Percentiles rank a stretch among this genome's conserved stretches.
Evolutionary conservation across 306 rosid species (phyloP).

Genomic region (Acacia melanoxylon): DNA sequence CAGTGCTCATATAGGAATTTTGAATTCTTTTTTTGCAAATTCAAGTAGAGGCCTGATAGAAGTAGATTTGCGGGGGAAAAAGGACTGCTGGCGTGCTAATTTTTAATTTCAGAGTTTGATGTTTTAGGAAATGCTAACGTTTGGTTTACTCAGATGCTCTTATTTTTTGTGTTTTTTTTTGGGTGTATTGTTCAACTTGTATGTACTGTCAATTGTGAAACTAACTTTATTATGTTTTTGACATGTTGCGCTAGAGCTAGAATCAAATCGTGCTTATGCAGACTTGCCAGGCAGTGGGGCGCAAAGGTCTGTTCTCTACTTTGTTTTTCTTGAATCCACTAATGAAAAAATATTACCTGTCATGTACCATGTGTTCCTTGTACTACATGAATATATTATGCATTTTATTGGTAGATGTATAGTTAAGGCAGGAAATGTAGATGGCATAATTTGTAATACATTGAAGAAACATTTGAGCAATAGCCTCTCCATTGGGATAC

Average conservation of each 20-base stretch:
- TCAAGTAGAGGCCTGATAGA: not conserved
- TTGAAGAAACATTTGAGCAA: not conserved
- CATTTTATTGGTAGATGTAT: not conserved
- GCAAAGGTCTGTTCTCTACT: conserved; percentile 39
- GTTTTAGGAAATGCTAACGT: not conserved
- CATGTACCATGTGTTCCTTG: conserved; percentile 19
- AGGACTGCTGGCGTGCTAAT: not conserved
- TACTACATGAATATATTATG: not conserved
- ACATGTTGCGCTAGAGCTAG: conserved; percentile 30
- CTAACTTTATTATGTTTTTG: not conserved
- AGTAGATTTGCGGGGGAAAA: not conserved
- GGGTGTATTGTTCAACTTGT: not conserved
- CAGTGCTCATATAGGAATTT: not conserved
- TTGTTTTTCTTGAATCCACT: not conserved
- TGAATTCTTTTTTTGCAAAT: not conserved
- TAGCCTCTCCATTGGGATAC: not conserved
- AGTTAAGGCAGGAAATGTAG: conserved; percentile 18
- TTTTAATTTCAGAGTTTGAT: not conserved
- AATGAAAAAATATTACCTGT: not conserved
- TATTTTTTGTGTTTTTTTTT: not conserved
- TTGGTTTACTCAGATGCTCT: not conserved
- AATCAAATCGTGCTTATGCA: conserved; percentile 32
- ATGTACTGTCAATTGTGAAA: not conserved
- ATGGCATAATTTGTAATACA: not conserved
- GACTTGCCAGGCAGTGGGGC: conserved; percentile 40